These are phyloP conservation scores for Penicillium simplicissimum DNA, from an alignment of 495 filamentous ascomycete species.

Conservation along the genomic window DNA sequence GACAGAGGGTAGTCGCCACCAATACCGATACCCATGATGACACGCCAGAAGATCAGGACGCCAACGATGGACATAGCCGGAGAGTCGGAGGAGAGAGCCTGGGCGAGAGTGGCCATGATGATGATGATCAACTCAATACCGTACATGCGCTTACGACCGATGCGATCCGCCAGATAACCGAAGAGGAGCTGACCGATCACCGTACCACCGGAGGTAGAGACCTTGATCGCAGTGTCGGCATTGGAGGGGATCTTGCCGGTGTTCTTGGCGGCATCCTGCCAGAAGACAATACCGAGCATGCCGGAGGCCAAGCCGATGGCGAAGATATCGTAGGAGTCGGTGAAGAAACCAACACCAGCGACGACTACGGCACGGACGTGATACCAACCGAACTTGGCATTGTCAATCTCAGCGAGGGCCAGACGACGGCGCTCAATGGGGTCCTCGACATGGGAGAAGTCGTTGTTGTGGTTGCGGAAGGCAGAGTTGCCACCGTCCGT, in stretches of 20 bases:
- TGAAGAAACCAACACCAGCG: conserved; percentile 85
- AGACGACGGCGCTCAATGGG: conserved; percentile 46
- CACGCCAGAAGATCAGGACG: conserved; percentile 85
- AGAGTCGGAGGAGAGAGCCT: conserved; percentile 66
- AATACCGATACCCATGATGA: conserved; percentile 82
- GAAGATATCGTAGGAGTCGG: conserved; percentile 79
- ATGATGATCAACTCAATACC: conserved; percentile 87
- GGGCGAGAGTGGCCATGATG: conserved; percentile 80
- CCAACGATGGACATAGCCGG: conserved; percentile 70
- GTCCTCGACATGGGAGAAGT: conserved; percentile 38
- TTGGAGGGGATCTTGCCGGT: conserved; percentile 58
- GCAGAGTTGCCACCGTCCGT: not conserved
- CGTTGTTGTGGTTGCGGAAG: conserved; percentile 7
- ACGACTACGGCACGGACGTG: conserved; percentile 74
- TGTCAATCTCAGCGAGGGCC: conserved; percentile 3
- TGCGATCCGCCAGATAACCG: conserved; percentile 75
- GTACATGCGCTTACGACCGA: conserved; percentile 84
- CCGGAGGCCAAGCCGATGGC: conserved; percentile 69
- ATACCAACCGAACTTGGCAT: conserved; percentile 69
- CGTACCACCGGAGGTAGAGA: conserved; percentile 80
- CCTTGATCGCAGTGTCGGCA: conserved; percentile 84
- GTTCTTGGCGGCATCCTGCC: conserved; percentile 49
- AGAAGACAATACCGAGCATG: conserved; percentile 77
- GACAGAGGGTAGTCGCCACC: conserved; percentile 87
- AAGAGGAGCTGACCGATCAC: conserved; percentile 84